Base-by-base conservation (phyloP, 2,329 filamentous ascomycete species). In the Xylaria sp. region DNA sequence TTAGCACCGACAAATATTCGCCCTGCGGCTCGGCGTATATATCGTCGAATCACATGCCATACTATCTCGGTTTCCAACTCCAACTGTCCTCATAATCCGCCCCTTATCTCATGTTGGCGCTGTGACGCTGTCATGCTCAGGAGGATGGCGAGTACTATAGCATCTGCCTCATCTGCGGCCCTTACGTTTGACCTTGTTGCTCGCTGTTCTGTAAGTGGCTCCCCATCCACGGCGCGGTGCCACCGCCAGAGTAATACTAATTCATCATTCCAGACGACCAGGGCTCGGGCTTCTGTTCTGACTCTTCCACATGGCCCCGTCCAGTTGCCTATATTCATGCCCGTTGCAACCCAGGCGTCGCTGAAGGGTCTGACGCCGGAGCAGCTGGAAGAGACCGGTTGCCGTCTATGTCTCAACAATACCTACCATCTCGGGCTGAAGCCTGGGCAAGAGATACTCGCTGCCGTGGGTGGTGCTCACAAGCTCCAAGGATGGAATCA, bases 371-470 rank as follows among this genome's bases (percentile, higher is more conserved):
- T 99, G 58, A 98, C 95, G 0, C 93, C 94, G 1, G 89, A 94
- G 67, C 95, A 99, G 73, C 83, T 99, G 2, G 93, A 95, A 71
- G 89, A 92, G 55, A 96, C 93, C 0, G 88, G 91, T 43, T 99
- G 96, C 73, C 87, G 91, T 60, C 80, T 99, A 41, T 99, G 95
- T 76, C 81, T 99, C 67, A 99, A 99, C 80, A 99, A 99, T 78
- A 99, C 95, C 11, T 99, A 99, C 74, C 95, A 99, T 75, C 81
- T 99, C 63, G 95, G 95, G 9, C 81, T 99, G 57, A 98, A 97
- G 78, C 95, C 95, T 0, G 96, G 95, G 1, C 93, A 98, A 75
- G 89, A 91, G 37, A 90, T 93, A 5, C 83, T 99, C 19, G 92
- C 96, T 70, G 85, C 89, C 2, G 84, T 98, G 54, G 95, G 95